Evolutionary conservation across 2,329 filamentous ascomycete genomes (phyloP), one percentile per base, ranked within the genome.

Genomic region (Karstenula rhodostoma): DNA sequence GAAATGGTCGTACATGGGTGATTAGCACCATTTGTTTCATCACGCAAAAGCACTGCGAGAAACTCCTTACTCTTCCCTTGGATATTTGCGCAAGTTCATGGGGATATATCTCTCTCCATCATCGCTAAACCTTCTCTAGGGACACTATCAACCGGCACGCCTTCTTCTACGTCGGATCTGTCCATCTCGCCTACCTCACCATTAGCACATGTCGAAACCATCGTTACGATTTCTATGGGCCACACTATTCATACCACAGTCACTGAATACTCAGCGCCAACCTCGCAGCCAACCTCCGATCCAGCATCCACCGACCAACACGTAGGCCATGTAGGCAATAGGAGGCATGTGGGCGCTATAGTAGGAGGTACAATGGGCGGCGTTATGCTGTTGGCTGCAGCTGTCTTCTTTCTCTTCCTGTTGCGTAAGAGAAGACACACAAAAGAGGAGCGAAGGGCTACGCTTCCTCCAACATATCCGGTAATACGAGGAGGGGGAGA

Each of bases 311-410:
- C 40, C 13, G 17, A 22, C 13, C 17, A 44, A 15, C 27, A 42
- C 5, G 25, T 32, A 25, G 42, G 58, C 23, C 27, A 42, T 7
- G 25, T 32, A 25, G 42, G 58, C 23, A 46, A 27, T 23, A 57
- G 23, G 2, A 33, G 56, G 7, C 59, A 65, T 17, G 52, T 65
- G 15, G 70, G 64, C 27, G 61, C 64, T 27, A 70, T 75, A 17
- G 66, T 67, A 17, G 72, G 72, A 15, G 69, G 65, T 10, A 63
- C 66, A 1, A 35, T 72, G 12, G 73, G 71, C n/a, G 63, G 58
- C 3, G 33, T 70, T 2, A 57, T 66, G 2, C 17, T 72, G 0
- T 12, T 72, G 4, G 52, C 46, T 8, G 29, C 64, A 0, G 17
- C 56, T 8, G 0, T 67, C 1, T 53, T 64, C 17, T 10, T 72